Conservation (phyloP, 148 eudicot species). For the Chenopodium formosanum region DNA sequence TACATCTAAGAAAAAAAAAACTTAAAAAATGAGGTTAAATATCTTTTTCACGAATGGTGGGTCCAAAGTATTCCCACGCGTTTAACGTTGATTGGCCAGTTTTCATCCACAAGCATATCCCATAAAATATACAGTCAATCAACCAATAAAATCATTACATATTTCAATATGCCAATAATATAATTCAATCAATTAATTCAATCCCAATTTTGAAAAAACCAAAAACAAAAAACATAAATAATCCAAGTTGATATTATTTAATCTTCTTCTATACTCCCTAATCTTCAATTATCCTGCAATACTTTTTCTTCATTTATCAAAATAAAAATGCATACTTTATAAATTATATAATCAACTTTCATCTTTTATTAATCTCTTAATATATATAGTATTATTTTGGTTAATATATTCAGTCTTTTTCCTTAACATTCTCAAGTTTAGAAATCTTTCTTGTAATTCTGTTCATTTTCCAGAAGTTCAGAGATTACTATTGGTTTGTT, state of each 20-base stretch:
- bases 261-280: neutral
- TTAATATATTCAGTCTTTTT: neutral
- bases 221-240: neutral
- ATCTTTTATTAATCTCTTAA: neutral
- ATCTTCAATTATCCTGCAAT: too few relatives aligned
- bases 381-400: neutral
- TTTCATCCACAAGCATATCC: neutral
- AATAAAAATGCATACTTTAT: neutral
- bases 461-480: neutral
- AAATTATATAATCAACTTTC: neutral
- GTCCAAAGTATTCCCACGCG: constrained; percentile 10
- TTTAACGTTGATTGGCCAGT: constrained; percentile 9
- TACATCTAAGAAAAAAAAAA: neutral
- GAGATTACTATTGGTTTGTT: neutral
- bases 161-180: neutral
- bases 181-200: neutral
- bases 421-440: neutral
- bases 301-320: neutral
- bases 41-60: neutral
- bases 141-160: neutral
- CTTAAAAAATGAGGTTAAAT: neutral
- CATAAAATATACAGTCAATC: neutral
- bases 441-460: neutral
- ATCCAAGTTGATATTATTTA: neutral
- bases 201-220: neutral